These are phyloP conservation scores for Albifimbria verrucaria DNA, from an alignment of 2,329 filamentous ascomycete genomes.

Conservation along the genomic window DNA sequence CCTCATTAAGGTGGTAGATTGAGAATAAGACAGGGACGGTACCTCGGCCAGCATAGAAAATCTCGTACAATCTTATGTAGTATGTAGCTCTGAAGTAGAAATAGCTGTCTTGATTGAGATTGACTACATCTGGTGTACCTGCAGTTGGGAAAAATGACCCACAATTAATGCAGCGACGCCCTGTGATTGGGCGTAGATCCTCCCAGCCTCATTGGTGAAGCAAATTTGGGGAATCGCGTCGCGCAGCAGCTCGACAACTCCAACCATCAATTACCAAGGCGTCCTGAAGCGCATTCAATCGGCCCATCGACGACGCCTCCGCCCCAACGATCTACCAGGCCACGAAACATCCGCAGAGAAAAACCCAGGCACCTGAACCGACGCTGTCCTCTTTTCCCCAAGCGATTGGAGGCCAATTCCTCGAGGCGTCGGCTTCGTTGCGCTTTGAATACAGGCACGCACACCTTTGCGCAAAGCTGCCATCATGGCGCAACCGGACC, in stretches of 20 bases:
- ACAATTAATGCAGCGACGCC: not conserved
- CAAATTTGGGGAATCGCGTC: not conserved
- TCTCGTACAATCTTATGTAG: no score
- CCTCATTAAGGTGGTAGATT: no score
- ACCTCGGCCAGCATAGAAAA: no score
- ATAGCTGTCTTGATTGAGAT: no score
- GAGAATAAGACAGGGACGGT: no score
- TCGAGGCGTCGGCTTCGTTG: no score
- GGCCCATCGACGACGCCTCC: not conserved
- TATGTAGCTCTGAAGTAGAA: no score
- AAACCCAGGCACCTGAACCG: no score
- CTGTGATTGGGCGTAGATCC: not conserved
- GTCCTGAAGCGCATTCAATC: not conserved
- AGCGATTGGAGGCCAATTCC: no score
- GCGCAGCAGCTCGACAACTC: not conserved
- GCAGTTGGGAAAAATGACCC: not conserved
- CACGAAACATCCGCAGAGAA: not conserved
- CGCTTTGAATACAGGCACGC: not conserved
- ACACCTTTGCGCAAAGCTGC: constrained; percentile 5
- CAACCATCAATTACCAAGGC: not conserved
- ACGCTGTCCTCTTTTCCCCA: no score
- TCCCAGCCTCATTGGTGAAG: not conserved
- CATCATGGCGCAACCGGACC: constrained; percentile 39
- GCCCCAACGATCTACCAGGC: not conserved
- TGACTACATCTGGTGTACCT: not conserved